Percentiles rank a stretch among this genome's conserved stretches.
Conservation (phyloP, 306 rosid genomes). For the Cyamopsis tetragonoloba region DNA sequence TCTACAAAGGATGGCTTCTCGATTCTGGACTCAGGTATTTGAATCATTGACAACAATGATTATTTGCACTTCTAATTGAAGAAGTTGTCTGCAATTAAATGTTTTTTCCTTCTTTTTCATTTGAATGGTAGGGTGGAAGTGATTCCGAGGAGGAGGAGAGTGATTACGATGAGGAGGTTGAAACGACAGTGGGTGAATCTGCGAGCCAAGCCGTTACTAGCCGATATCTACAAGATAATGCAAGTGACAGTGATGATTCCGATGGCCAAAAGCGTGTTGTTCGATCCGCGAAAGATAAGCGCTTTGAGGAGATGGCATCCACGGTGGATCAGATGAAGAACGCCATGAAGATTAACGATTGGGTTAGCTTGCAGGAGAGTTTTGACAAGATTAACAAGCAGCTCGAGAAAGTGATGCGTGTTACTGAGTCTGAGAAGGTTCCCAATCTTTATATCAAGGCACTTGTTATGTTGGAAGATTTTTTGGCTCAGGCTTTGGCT, state of each 20-base stretch:
- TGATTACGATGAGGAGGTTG: constrained; percentile 56
- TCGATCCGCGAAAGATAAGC: constrained; percentile 81
- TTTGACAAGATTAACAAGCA: constrained; percentile 92
- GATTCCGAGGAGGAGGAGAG: constrained; percentile 77
- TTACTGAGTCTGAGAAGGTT: constrained; percentile 68
- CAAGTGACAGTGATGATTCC: constrained; percentile 68
- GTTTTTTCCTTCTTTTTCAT: neutral
- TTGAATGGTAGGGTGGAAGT: constrained; percentile 53
- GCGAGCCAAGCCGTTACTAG: constrained; percentile 20
- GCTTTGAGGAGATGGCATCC: constrained; percentile 79
- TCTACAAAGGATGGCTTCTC: constrained; percentile 25
- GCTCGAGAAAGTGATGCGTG: constrained; percentile 94
- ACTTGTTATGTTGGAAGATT: constrained; percentile 87
- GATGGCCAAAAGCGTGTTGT: constrained; percentile 67
- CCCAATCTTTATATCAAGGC: constrained; percentile 84
- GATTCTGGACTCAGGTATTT: constrained; percentile 43
- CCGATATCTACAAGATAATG: constrained; percentile 39
- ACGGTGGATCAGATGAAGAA: constrained; percentile 93
- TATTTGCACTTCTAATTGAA: neutral
- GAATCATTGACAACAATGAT: neutral
- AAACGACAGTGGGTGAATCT: constrained; percentile 33
- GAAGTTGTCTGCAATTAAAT: neutral
- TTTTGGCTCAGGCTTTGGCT: constrained; percentile 73
- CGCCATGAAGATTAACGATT: constrained; percentile 94
- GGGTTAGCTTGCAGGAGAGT: constrained; percentile 96